Conservation (phyloP, 108 stramenopile species). For the Conticribra guillardii region DNA sequence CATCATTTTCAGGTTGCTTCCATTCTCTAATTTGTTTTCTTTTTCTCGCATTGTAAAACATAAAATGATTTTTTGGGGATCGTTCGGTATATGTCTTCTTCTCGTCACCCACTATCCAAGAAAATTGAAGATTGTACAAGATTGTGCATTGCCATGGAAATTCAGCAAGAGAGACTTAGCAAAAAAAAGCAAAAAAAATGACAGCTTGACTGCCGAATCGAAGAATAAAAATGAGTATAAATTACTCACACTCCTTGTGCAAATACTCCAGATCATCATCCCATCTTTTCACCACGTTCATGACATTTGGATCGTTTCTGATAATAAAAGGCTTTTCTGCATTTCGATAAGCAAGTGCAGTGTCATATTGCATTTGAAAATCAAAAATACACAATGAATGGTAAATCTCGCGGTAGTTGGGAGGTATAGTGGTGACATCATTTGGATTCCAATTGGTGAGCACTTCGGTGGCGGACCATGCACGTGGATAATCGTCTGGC, state of each 20-base stretch:
- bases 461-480: slow-evolving; percentile 66
- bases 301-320: slow-evolving; percentile 78
- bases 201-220: too few species aligned
- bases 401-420: slow-evolving; percentile 51
- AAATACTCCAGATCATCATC: slow-evolving; percentile 59
- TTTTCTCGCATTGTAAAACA: slow-evolving; percentile 64
- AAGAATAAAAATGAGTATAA: too few species aligned
- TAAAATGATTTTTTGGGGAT: slow-evolving; percentile 86
- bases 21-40: slow-evolving; percentile 20
- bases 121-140: slow-evolving; percentile 53
- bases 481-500: slow-evolving; percentile 58
- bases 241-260: not conserved
- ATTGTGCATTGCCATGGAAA: not conserved
- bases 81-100: slow-evolving; percentile 68
- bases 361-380: slow-evolving; percentile 53
- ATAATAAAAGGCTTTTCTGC: slow-evolving; percentile 93
- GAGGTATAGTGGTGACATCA: slow-evolving; percentile 49
- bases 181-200: too few species aligned
- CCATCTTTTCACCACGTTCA: slow-evolving; percentile 82
- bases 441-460: slow-evolving; percentile 72
- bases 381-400: slow-evolving; percentile 79
- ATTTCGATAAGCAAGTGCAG: slow-evolving; percentile 53
- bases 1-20: slow-evolving; percentile 53
- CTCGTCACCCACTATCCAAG: slow-evolving; percentile 4
- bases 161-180: too few species aligned